Base-by-base conservation (phyloP, 331 rosid species). In the Malus hybrid region DNA sequence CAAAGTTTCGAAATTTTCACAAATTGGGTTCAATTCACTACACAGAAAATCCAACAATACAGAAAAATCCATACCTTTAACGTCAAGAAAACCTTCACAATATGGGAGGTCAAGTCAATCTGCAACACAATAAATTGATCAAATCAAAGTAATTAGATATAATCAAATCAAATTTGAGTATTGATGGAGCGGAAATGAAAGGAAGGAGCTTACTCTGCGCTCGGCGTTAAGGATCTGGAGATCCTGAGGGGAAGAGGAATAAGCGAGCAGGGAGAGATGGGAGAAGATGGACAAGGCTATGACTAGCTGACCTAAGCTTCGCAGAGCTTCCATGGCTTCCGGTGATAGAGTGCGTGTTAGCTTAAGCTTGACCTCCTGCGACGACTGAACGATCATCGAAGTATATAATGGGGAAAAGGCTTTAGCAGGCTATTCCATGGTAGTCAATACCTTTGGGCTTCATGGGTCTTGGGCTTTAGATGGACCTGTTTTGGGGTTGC, bases 101-200 rank as follows among this genome's bases (percentile, higher is more conserved):
- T 89, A 71, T 95, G 99, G 70, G 99, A 88, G 76, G 83, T 76
- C 86, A 92, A 80, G 81, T 95, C 97, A 84, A 95, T 90, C 99
- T 95, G 97, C 88, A 86, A 65, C 16, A 12, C 29, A 66, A 75
- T 34, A 33, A 18, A 72, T 73, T 68, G 50, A 74, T 70, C 65
- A 80, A 50, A 74, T 70, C 61, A 80, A 29, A 72, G 48, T 1
- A 19, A 44, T 42, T 18, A 44, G 12, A 29, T 4, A 73, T 14
- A 62, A 61, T 4, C 60, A 65, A 44, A 78, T 80, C 50, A 73
- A 65, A 31, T 71, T 72, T 20, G 48, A 22, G 24, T 18, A 27
- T 46, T 65, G 14, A 22, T 12, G 16, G 55, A 77, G 59, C 29
- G 74, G 75, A 39, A 73, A 61, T 33, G 62, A 70, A 42, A 2